These are phyloP conservation scores for Hibiscus mutabilis DNA, from an alignment of 345 rosid genomes.

Conservation along the genomic window DNA sequence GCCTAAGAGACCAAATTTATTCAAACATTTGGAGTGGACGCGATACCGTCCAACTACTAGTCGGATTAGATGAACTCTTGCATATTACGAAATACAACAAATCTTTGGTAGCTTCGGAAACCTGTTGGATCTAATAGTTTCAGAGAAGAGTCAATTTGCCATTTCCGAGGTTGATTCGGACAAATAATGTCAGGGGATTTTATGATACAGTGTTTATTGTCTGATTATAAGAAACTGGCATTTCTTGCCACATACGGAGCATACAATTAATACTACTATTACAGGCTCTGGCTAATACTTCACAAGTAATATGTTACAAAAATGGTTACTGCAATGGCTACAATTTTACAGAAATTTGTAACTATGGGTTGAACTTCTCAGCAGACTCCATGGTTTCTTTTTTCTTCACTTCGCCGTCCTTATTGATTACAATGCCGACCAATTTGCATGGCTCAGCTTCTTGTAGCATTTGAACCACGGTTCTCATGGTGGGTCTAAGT, in stretches of 20 bases:
- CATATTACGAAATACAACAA: conserved; percentile 1
- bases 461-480: conserved; percentile 80
- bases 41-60: background rate
- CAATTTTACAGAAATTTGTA: background rate
- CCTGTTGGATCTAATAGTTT: background rate
- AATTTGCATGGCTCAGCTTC: conserved; percentile 61
- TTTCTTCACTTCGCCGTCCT: conserved; percentile 27
- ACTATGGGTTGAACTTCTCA: conserved; percentile 2
- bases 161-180: background rate
- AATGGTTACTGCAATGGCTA: background rate
- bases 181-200: background rate
- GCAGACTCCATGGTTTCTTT: conserved; percentile 10
- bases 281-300: conserved; percentile 2
- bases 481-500: conserved; percentile 75
- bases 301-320: conserved; percentile 13
- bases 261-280: background rate
- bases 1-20: background rate
- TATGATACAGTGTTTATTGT: background rate
- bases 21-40: conserved; percentile 2
- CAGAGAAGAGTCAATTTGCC: background rate
- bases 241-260: background rate
- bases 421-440: conserved; percentile 39
- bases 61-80: background rate
- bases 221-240: background rate
- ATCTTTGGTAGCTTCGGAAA: background rate